Evolutionary conservation across 371 early-diverging fungal species (phyloP), one percentile per base, ranked within the genome.

Genomic region (Apophysomyces variabilis): DNA sequence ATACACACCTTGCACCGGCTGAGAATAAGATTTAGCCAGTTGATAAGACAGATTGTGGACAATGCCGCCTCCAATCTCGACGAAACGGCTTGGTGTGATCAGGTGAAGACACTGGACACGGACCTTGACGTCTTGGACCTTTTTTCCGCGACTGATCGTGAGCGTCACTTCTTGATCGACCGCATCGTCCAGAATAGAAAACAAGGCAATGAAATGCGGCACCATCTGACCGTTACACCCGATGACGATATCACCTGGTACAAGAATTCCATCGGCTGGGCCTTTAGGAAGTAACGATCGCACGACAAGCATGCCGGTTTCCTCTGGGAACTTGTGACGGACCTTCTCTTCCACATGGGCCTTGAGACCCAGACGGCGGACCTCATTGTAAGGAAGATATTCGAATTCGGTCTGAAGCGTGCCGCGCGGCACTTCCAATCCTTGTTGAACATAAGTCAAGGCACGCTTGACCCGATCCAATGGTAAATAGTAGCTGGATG

Each of bases 61-160:
- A 36, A 90, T 85, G 26, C 88, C 90, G 57, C 96, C 97, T 54
- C 96, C 96, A 16, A 95, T 82, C 71, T 95, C 93, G 6, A 95
- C 81, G 62, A 87, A 89, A 26, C 83, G 74, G 67, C 82, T 76
- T 1, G 94, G 93, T 16, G 93, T 91, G 65, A 92, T 85, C 7
- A 78, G 68, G 66, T 94, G 92, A 65, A 96, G 72, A 72, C 96
- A 94, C 68, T 94, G 91, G 0, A 92, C 82, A 5, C 47, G 64
- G 9, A 92, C 85, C 0, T 56, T 56, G 39, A 93, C 72, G 2
- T 73, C 71, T 37, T 84, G 68, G 4, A 85, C 75, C 57, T 86
- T 83, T 38, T 85, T 83, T 37, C 93, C 94, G 14, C 96, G 86
- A 60, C 89, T 85, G 7, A 96, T 83, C 4, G 84, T 77, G 39